Conservation (phyloP, 345 rosid genomes). For the Angophora floribunda region DNA sequence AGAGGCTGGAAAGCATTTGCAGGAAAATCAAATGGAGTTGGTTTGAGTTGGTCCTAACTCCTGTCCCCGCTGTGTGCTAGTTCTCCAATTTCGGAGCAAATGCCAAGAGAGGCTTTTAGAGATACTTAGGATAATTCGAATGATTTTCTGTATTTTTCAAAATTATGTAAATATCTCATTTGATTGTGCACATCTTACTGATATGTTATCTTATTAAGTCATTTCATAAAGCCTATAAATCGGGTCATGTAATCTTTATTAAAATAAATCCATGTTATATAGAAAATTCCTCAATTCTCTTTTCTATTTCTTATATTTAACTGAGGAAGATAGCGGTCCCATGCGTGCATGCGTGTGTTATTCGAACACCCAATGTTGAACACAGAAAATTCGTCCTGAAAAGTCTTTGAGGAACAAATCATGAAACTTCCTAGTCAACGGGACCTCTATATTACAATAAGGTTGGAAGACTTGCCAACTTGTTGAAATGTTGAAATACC, state of each 20-base stretch:
- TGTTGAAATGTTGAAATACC: background rate
- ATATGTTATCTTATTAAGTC: too few relatives aligned
- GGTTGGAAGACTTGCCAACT: background rate
- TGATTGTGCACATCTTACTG: too few relatives aligned
- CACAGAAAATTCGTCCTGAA: background rate
- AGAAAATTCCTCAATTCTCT: too few relatives aligned
- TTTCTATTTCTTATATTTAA: too few relatives aligned
- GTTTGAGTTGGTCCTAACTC: background rate
- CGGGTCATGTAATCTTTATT: too few relatives aligned
- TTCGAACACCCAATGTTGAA: fast-evolving
- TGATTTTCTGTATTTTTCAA: too few relatives aligned
- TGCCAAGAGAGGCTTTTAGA: background rate
- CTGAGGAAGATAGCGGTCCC: too few relatives aligned
- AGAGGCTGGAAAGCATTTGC: background rate
- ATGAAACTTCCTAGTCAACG: background rate
- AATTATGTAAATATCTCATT: too few relatives aligned
- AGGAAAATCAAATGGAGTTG: background rate
- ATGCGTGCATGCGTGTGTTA: background rate
- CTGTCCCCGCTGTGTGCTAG: background rate
- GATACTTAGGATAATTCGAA: too few relatives aligned
- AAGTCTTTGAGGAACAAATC: background rate
- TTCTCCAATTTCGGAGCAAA: background rate
- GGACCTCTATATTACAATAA: background rate
- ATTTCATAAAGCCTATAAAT: too few relatives aligned
- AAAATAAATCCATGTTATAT: too few relatives aligned